Evolutionary conservation across 2,329 filamentous ascomycete genomes (phyloP).

Genomic region (Penicillium thymicola): DNA sequence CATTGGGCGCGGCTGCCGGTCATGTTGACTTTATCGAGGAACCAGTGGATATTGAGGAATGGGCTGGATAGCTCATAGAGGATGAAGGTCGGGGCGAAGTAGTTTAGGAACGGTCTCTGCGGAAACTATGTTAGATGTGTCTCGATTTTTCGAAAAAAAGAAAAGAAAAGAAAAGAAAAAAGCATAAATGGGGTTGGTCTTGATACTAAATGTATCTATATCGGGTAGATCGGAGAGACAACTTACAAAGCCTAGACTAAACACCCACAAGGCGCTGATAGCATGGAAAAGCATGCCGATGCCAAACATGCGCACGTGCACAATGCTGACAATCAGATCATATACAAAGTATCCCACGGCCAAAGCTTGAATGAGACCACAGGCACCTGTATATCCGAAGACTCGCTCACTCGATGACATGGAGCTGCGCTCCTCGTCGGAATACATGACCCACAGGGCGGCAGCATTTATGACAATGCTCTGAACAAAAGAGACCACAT

Average conservation of each 20-base stretch:
- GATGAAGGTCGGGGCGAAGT: conserved; percentile 63
- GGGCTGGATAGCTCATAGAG: conserved; percentile 66
- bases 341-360: conserved; percentile 64
- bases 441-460: conserved; percentile 57
- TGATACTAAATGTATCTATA: neutral
- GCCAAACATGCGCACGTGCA: conserved; percentile 58
- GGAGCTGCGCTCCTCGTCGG: conserved; percentile 53
- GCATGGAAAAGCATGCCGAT: conserved; percentile 61
- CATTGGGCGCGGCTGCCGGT: conserved; percentile 60
- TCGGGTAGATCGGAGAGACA: neutral
- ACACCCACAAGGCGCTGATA: conserved; percentile 59
- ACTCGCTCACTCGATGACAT: conserved; percentile 55
- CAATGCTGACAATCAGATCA: conserved; percentile 57
- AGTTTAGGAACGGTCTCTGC: conserved; percentile 64
- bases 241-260: conserved; percentile 62
- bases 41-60: conserved; percentile 68
- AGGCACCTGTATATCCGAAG: conserved; percentile 60
- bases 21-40: conserved; percentile 65
- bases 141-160: neutral
- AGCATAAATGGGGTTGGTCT: neutral
- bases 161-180: fast-evolving
- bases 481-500: conserved; percentile 62
- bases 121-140: conserved; percentile 1
- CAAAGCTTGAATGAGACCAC: conserved; percentile 58
- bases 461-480: conserved; percentile 54